Conservation (phyloP, 2,329 filamentous ascomycete genomes). For the Pseudogymnoascus sp. region DNA sequence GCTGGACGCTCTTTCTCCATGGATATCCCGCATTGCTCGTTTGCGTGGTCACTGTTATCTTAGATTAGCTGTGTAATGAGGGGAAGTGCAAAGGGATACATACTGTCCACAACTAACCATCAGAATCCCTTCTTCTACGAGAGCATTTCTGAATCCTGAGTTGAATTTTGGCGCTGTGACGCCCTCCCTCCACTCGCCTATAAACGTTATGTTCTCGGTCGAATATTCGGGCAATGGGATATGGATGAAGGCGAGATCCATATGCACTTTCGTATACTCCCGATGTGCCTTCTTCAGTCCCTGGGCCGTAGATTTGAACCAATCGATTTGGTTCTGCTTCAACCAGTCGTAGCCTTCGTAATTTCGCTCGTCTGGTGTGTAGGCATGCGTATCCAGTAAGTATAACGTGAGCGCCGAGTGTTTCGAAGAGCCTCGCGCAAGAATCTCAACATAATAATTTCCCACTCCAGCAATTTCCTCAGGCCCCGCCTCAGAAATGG, state of each 20-base stretch:
- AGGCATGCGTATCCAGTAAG: slow-evolving; percentile 84
- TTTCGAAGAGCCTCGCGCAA: slow-evolving; percentile 67
- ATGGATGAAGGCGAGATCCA: slow-evolving; percentile 95
- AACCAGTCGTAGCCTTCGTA: slow-evolving; percentile 97
- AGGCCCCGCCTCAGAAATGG: slow-evolving; percentile 75
- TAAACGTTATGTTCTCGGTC: slow-evolving; percentile 46
- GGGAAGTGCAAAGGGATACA: slow-evolving; percentile 30
- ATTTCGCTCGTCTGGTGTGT: slow-evolving; percentile 79
- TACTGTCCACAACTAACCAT: slow-evolving; percentile 89
- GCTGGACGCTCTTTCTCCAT: slow-evolving; percentile 41
- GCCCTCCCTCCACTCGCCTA: slow-evolving; percentile 57
- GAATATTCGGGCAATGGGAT: slow-evolving; percentile 90
- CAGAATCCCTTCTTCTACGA: slow-evolving; percentile 76
- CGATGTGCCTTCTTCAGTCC: slow-evolving; percentile 67
- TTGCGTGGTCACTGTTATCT: slow-evolving; percentile 69
- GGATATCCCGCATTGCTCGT: slow-evolving; percentile 83
- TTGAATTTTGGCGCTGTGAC: slow-evolving; percentile 87
- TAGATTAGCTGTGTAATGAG: slow-evolving; percentile 18
- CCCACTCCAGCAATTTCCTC: slow-evolving; percentile 80
- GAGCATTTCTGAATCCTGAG: slow-evolving; percentile 81
- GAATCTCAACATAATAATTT: slow-evolving; percentile 88
- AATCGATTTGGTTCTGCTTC: slow-evolving; percentile 86
- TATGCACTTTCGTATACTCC: slow-evolving; percentile 83
- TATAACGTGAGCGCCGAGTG: slow-evolving; percentile 94
- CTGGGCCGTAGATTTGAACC: slow-evolving; percentile 77